These are phyloP conservation scores for Penicillium sclerotigenum DNA, from an alignment of 2,329 filamentous ascomycete species.

Conservation along the genomic window DNA sequence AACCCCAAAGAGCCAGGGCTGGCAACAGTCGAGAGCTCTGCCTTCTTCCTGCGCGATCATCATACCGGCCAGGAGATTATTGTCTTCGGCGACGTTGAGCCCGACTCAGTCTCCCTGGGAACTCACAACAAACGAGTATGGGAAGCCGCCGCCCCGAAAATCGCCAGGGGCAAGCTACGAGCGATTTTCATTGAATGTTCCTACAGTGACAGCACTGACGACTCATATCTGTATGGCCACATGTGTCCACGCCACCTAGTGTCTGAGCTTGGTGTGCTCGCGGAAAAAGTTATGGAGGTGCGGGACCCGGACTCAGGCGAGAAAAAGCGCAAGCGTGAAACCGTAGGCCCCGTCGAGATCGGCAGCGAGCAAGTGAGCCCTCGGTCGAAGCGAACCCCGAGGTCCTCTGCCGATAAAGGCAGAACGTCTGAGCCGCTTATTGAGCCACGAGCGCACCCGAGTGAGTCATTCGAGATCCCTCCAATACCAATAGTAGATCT, in stretches of 20 bases:
- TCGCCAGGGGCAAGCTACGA: conserved; percentile 66
- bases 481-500: not conserved
- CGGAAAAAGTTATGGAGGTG: conserved; percentile 63
- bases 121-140: conserved; percentile 82
- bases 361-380: conserved; percentile 27
- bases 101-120: conserved; percentile 76
- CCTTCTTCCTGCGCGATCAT: conserved; percentile 84
- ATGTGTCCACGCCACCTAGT: conserved; percentile 79
- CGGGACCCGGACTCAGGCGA: conserved; percentile 37
- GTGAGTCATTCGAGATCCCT: not conserved
- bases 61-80: conserved; percentile 71
- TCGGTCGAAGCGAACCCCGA: conserved; percentile 23
- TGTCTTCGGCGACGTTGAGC: conserved; percentile 94
- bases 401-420: conserved; percentile 1
- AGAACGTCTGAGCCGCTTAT: not conserved
- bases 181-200: conserved; percentile 96
- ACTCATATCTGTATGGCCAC: conserved; percentile 82
- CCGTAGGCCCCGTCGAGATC: conserved; percentile 12
- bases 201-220: conserved; percentile 75
- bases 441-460: not conserved
- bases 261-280: conserved; percentile 71
- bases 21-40: conserved; percentile 67
- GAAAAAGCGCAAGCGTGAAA: conserved; percentile 44
- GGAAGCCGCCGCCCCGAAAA: conserved; percentile 83
- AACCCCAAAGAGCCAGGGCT: conserved; percentile 19